Percentiles rank a stretch among this genome's conserved stretches.
These are phyloP conservation scores for Rhizodiscina lignyota DNA, from an alignment of 495 filamentous ascomycete species.

Conservation along the genomic window DNA sequence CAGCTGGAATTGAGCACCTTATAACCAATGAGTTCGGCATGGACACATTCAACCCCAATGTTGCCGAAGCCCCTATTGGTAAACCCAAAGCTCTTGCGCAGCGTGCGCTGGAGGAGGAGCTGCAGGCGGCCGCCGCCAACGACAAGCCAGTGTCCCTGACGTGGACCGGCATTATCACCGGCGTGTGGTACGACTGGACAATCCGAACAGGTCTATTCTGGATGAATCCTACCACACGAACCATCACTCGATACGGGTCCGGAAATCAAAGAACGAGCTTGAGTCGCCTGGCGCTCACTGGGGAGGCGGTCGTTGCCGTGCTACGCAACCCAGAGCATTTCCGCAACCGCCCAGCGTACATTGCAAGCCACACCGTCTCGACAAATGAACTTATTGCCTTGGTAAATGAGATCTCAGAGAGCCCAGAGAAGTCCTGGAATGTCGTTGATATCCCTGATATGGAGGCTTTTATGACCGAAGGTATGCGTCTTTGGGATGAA, in stretches of 20 bases:
- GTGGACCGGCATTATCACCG: conserved; percentile 2
- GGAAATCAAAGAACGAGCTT: too few species aligned
- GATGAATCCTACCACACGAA: conserved; percentile 1
- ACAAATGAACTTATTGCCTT: too few species aligned
- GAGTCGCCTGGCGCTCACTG: too few species aligned
- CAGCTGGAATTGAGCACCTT: conserved; percentile 3
- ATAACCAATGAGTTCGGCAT: conserved; percentile 2
- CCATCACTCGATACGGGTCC: too few species aligned
- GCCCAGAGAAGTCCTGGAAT: too few species aligned
- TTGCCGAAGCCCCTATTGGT: background rate
- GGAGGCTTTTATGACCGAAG: background rate
- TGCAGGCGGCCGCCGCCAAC: too few species aligned
- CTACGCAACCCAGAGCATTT: too few species aligned
- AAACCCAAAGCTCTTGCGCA: conserved; percentile 2
- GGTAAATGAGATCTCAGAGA: too few species aligned
- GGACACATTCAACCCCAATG: conserved; percentile 1
- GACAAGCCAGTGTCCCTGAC: background rate
- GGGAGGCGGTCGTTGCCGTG: too few species aligned
- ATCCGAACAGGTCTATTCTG: conserved; percentile 3
- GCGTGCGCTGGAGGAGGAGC: conserved; percentile 1
- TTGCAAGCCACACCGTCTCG: too few species aligned
- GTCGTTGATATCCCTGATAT: background rate
- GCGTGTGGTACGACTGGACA: conserved; percentile 3
- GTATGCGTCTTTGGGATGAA: conserved; percentile 2
- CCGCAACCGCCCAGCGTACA: too few species aligned